A percentile compares a stretch with the other conserved stretches of the same genome.
Conservation (phyloP, 2,329 filamentous ascomycete genomes). For the Pseudopithomyces chartarum region DNA sequence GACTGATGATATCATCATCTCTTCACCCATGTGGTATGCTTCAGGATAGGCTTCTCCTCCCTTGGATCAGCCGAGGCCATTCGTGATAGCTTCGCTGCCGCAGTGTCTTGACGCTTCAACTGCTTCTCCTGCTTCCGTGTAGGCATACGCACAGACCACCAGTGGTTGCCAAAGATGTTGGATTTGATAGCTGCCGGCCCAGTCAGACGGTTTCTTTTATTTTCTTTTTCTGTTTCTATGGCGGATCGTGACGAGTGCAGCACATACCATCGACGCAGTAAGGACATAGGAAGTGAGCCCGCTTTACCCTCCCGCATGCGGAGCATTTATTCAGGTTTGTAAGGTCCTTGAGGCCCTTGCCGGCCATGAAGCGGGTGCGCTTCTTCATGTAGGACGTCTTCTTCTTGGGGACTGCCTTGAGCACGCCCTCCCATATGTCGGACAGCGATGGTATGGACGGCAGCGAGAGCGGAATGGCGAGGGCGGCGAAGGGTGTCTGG, state of each 20-base stretch:
- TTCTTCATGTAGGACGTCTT: slow-evolving; percentile 98
- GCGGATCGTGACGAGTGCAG: background rate
- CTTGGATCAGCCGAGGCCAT: slow-evolving; percentile 26
- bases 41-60: slow-evolving; percentile 30
- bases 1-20: slow-evolving; percentile 1
- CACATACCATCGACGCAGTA: slow-evolving; percentile 80
- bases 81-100: slow-evolving; percentile 19
- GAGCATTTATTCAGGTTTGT: slow-evolving; percentile 87
- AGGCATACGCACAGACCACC: slow-evolving; percentile 30
- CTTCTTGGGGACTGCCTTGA: slow-evolving; percentile 95
- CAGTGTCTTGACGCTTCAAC: slow-evolving; percentile 25
- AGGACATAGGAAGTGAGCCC: slow-evolving; percentile 85
- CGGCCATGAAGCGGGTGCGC: slow-evolving; percentile 89
- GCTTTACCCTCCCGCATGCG: slow-evolving; percentile 84
- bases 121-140: slow-evolving; percentile 39
- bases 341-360: slow-evolving; percentile 91
- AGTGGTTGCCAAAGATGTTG: slow-evolving; percentile 37
- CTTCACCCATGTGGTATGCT: slow-evolving; percentile 34
- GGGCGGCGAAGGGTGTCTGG: slow-evolving; percentile 60
- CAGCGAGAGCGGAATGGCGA: slow-evolving; percentile 52
- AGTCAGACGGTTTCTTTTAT: slow-evolving; percentile 13
- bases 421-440: slow-evolving; percentile 88
- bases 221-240: too few relatives aligned
- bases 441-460: slow-evolving; percentile 59
- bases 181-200: slow-evolving; percentile 36